Evolutionary conservation across 75 land plant species (phyloP).

Genomic region (Pseudotsuga menziesii): DNA sequence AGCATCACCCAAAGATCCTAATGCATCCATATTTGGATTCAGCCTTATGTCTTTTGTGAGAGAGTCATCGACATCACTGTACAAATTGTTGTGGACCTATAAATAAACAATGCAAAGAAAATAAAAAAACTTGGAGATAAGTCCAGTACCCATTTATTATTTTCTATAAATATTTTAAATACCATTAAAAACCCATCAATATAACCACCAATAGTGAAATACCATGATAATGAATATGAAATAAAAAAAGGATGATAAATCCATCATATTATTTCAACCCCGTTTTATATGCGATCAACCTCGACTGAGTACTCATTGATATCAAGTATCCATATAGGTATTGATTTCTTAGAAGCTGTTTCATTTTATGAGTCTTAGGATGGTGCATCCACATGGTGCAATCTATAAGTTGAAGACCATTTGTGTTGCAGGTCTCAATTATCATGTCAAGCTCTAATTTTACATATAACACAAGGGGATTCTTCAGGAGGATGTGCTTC

Average conservation of each 20-base stretch:
- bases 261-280: no score
- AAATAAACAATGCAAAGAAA: neutral
- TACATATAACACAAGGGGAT: slow-evolving; percentile 57
- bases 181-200: neutral
- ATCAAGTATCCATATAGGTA: slow-evolving; percentile 47
- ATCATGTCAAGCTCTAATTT: slow-evolving; percentile 62
- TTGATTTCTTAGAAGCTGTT: slow-evolving; percentile 24
- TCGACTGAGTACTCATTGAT: slow-evolving; percentile 18
- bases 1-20: neutral
- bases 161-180: neutral
- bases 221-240: neutral
- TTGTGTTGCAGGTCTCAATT: slow-evolving; percentile 32
- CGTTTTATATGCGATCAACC: neutral
- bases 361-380: slow-evolving; percentile 70
- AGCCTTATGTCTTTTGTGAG: slow-evolving; percentile 27
- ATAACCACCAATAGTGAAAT: neutral
- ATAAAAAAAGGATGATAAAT: neutral
- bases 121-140: neutral
- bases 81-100: slow-evolving; percentile 45
- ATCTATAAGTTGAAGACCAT: slow-evolving; percentile 78
- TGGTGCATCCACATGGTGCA: slow-evolving; percentile 91
- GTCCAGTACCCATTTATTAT: neutral
- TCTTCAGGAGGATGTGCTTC: slow-evolving; percentile 86
- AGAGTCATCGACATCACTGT: slow-evolving; percentile 26
- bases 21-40: neutral